Conservation (phyloP, 805 yeast genomes). For the Debaryomyces castellii region DNA sequence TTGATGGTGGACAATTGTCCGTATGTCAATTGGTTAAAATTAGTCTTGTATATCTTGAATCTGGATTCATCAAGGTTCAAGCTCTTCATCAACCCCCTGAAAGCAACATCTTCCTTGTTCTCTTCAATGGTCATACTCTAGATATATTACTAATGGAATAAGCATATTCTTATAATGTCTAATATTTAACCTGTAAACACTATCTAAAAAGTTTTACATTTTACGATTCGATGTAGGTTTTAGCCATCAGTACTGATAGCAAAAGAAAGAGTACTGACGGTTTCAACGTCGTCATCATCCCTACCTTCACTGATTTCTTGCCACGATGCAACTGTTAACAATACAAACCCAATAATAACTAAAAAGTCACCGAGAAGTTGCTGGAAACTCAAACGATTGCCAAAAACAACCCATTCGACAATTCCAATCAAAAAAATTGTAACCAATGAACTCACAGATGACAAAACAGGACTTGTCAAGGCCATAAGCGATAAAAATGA, state of each 20-base stretch:
- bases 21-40: conserved; percentile 11
- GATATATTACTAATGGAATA: neutral
- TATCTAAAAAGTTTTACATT: neutral
- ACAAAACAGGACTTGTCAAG: conserved; percentile 79
- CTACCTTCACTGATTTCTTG: conserved; percentile 55
- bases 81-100: conserved; percentile 26
- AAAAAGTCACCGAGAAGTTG: conserved; percentile 70
- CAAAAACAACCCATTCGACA: conserved; percentile 70
- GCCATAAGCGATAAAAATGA: conserved; percentile 77
- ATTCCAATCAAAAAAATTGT: conserved; percentile 80
- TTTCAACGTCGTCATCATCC: conserved; percentile 42
- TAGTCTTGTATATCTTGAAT: conserved; percentile 18
- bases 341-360: conserved; percentile 65
- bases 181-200: conserved; percentile 3
- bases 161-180: neutral
- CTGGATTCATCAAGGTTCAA: conserved; percentile 24
- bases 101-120: conserved; percentile 14
- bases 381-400: conserved; percentile 49
- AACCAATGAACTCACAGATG: conserved; percentile 65
- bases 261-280: conserved; percentile 41
- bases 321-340: conserved; percentile 68
- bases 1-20: conserved; percentile 12
- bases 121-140: conserved; percentile 15
- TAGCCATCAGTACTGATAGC: conserved; percentile 31
- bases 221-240: neutral